phyloP scores from a whole-genome alignment of 768 basidiomycete species.

The Scleroderma bovista region DNA sequence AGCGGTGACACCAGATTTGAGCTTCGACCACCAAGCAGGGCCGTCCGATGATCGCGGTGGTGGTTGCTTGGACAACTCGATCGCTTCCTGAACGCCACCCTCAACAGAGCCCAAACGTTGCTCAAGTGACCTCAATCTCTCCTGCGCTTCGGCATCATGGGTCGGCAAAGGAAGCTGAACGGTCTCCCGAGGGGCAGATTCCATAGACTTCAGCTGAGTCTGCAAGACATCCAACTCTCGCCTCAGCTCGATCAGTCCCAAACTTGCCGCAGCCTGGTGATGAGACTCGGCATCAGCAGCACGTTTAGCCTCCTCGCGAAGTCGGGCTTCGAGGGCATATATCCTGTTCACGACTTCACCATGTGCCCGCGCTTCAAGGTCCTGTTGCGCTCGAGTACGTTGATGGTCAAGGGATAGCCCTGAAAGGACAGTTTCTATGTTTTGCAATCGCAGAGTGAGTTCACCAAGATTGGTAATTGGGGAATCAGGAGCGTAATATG shows the following conservation, averaged over 20 bases:
- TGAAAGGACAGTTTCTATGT: constrained; percentile 59
- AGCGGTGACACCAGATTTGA: constrained; percentile 40
- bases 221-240: constrained; percentile 53
- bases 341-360: constrained; percentile 51
- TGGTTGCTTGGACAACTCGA: constrained; percentile 56
- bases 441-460: constrained; percentile 53
- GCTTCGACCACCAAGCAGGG: constrained; percentile 70
- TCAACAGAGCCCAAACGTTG: constrained; percentile 58
- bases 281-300: constrained; percentile 50
- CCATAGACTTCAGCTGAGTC: constrained; percentile 33
- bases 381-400: constrained; percentile 43
- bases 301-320: constrained; percentile 42
- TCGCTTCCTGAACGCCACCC: constrained; percentile 60
- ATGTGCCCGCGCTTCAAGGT: constrained; percentile 46
- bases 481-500: constrained; percentile 49
- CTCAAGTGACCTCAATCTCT: constrained; percentile 51
- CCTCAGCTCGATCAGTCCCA: constrained; percentile 44
- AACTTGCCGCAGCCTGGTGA: constrained; percentile 38
- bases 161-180: constrained; percentile 9
- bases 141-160: constrained; percentile 54
- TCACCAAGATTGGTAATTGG: constrained; percentile 67
- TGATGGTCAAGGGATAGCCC: constrained; percentile 53
- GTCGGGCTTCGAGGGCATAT: constrained; percentile 48
- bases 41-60: constrained; percentile 30
- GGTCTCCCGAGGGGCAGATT: constrained; percentile 17